Evolutionary conservation across 2,329 filamentous ascomycete species (phyloP).

Genomic region (Aspergillus neotritici): DNA sequence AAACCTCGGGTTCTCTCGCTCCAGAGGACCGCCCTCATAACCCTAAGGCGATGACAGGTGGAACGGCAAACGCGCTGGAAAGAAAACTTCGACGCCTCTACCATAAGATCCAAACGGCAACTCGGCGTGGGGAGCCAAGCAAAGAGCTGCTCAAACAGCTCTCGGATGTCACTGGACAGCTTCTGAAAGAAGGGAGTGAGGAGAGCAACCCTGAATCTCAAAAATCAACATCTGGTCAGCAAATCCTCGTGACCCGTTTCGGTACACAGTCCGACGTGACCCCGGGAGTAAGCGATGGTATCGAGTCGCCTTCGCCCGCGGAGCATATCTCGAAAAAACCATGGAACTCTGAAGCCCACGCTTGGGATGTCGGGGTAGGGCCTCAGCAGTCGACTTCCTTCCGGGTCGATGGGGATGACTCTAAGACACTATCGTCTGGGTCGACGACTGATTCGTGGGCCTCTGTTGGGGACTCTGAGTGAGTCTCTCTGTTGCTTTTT

Average conservation of each 20-base stretch:
- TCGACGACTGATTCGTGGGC: constrained; percentile 22
- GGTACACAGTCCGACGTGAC: background rate
- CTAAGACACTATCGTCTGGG: constrained; percentile 11
- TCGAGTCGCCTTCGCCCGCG: background rate
- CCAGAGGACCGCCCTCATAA: too few species aligned
- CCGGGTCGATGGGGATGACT: constrained; percentile 9
- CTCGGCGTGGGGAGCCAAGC: constrained; percentile 22
- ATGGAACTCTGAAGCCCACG: constrained; percentile 14
- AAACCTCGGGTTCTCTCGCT: too few species aligned
- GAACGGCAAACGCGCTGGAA: constrained; percentile 6
- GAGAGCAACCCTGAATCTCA: constrained; percentile 1
- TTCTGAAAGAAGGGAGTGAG: constrained; percentile 7
- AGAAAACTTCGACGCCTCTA: constrained; percentile 24
- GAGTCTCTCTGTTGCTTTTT: constrained; percentile 4
- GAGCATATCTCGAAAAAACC: constrained; percentile 7
- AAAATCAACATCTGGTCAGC: background rate
- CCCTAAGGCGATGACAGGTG: background rate
- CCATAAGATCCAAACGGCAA: constrained; percentile 26
- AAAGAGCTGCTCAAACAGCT: constrained; percentile 26
- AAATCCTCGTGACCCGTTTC: background rate
- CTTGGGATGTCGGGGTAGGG: constrained; percentile 1
- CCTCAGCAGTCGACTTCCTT: background rate
- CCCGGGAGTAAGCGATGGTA: background rate
- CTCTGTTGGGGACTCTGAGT: constrained; percentile 17
- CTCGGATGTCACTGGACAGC: constrained; percentile 14